A percentile compares a stretch with the other conserved stretches of the same genome.
phyloP scores from a whole-genome alignment of 2,329 filamentous ascomycete species.

The Cordyceps militaris region DNA sequence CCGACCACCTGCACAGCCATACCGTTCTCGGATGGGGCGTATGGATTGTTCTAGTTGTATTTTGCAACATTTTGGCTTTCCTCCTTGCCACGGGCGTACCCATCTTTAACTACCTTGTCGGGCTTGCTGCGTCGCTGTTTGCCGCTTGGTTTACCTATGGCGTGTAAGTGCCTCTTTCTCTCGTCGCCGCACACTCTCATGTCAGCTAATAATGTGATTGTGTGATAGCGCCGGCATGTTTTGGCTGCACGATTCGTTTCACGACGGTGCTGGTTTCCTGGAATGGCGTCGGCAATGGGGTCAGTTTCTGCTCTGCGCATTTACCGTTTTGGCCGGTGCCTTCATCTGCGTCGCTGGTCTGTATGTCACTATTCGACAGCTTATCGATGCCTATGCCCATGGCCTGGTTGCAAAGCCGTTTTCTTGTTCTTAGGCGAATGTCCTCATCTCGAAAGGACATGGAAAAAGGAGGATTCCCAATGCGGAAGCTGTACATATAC shows the following conservation, averaged over 20 bases:
- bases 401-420: slow-evolving; percentile 14
- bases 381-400: slow-evolving; percentile 18
- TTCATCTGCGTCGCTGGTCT: slow-evolving; percentile 43
- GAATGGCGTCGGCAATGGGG: slow-evolving; percentile 31
- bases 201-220: background rate
- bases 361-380: slow-evolving; percentile 39
- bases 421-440: slow-evolving; percentile 5
- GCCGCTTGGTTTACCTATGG: slow-evolving; percentile 49
- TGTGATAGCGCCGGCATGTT: slow-evolving; percentile 36
- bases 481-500: background rate
- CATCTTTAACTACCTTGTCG: slow-evolving; percentile 47
- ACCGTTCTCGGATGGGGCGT: slow-evolving; percentile 38
- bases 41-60: slow-evolving; percentile 39
- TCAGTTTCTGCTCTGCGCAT: slow-evolving; percentile 31
- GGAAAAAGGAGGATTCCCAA: background rate
- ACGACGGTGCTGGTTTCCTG: slow-evolving; percentile 31
- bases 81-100: slow-evolving; percentile 41
- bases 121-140: slow-evolving; percentile 43
- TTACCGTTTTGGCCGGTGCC: slow-evolving; percentile 37
- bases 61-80: slow-evolving; percentile 39
- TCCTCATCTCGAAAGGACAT: background rate
- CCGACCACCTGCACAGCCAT: slow-evolving; percentile 40
- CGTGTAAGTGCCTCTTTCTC: slow-evolving; percentile 21
- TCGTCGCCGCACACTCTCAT: background rate
- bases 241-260: slow-evolving; percentile 43